Conservation (phyloP, 1,284 basidiomycete genomes). For the Tilletiaria anomala region DNA sequence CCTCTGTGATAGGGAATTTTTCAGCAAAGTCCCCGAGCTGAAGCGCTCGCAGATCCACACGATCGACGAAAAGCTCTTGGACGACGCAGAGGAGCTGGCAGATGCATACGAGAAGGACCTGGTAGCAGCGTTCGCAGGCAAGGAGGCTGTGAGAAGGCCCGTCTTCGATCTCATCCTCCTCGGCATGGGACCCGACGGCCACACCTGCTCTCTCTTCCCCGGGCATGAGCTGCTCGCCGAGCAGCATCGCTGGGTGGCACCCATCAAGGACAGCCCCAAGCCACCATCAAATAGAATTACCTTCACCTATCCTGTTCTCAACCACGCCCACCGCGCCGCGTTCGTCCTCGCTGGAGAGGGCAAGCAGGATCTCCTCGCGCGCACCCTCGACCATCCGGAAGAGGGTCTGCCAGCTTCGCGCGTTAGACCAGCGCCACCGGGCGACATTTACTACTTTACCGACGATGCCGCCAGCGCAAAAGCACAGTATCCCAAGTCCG, state of each 20-base stretch:
- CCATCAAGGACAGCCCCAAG: conserved; percentile 82
- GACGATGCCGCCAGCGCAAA: conserved; percentile 21
- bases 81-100: conserved; percentile 61
- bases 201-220: conserved; percentile 92
- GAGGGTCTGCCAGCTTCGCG: conserved; percentile 62
- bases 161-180: conserved; percentile 39
- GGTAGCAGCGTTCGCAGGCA: conserved; percentile 58
- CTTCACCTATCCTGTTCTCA: conserved; percentile 38
- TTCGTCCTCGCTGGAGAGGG: conserved; percentile 74
- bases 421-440: conserved; percentile 64
- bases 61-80: conserved; percentile 56
- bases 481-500: conserved; percentile 6
- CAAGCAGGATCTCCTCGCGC: conserved; percentile 64
- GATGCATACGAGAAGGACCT: conserved; percentile 86
- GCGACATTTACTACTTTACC: conserved; percentile 42
- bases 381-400: conserved; percentile 67
- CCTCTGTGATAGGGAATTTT: conserved; percentile 62
- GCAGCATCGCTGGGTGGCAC: conserved; percentile 83
- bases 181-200: conserved; percentile 55
- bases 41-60: conserved; percentile 60
- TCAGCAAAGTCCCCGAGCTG: conserved; percentile 70
- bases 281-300: conserved; percentile 70
- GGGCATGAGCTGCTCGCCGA: conserved; percentile 71
- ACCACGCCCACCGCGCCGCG: conserved; percentile 53
- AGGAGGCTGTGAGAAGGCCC: conserved; percentile 34